Evolutionary conservation across 805 yeast genomes (phyloP), one percentile per base, ranked within the genome.

Genomic region (Starmerella sp.): DNA sequence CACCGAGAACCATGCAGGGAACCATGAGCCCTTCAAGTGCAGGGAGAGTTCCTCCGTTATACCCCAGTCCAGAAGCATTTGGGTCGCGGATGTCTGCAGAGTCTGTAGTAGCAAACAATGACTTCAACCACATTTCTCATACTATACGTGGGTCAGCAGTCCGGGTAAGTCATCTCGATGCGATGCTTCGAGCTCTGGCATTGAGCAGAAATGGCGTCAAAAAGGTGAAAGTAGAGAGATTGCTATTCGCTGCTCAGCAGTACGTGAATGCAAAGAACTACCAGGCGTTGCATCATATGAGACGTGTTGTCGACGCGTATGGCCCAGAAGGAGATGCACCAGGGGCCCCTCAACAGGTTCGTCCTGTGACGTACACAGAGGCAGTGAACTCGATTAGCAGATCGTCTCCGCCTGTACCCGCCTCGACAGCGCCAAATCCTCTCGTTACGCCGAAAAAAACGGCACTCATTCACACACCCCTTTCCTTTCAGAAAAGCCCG

Each of bases 151-250:
- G 10, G 4, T 6, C 39, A 7, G 30, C 30, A 6, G 39, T 46
- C 31, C 7, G 39, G 15, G 66, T 71, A 2, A 53, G 63, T 6
- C 62, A 64, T 48, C 67, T 71, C 32, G 68, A 66, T 49, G 32
- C 30, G 9, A 57, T 69, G 28, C 62, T 68, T n/a, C 57, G 62
- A 30, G 47, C 36, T 1, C 63, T 81, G 15, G 76, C 77, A 2
- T 66, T 83, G 17, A 67, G 79, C 2, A 62, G 71, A 9, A 63
- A 75, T 6, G 95, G 93, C 1, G 70, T 80, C 39, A 87, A 86
- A 67, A 75, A 76, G 22, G 83, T 78, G 36, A 67, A 86, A 13
- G 75, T 76, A 52, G 80, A 78, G 37, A 72, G 88, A 36, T 67
- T 86, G 6, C 65, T 70, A 50, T 69, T 68, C n/a, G 14, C 11